Conservation (phyloP, 2,329 filamentous ascomycete species). For the Cytospora mali region DNA sequence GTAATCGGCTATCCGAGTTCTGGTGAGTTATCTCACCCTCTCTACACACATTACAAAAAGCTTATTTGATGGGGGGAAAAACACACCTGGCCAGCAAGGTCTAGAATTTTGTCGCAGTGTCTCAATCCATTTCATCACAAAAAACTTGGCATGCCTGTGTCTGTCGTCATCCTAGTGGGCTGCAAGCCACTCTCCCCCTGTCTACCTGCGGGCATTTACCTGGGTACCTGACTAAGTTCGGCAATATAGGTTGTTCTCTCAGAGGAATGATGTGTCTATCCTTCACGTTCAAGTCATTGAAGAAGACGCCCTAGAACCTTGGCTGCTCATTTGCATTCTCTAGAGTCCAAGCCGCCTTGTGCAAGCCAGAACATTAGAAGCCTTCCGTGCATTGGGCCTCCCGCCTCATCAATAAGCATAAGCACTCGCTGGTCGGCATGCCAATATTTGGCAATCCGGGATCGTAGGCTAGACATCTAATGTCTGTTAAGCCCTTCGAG, state of each 20-base stretch:
- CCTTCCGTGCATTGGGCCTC: not conserved
- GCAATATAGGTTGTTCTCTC: not conserved
- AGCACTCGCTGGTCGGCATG: not conserved
- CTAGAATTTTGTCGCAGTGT: not conserved
- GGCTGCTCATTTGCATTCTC: not conserved
- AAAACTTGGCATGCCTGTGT: not conserved
- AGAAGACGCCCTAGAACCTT: not conserved
- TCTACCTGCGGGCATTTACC: too few species aligned
- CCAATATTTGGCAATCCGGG: not conserved
- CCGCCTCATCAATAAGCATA: not conserved
- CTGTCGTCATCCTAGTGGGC: not conserved
- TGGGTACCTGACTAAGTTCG: too few species aligned
- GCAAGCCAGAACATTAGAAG: not conserved
- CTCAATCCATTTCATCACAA: not conserved
- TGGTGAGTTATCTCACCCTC: too few species aligned
- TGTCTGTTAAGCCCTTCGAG: not conserved
- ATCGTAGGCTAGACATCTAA: not conserved
- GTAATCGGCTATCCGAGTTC: too few species aligned
- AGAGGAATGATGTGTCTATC: not conserved
- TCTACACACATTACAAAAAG: too few species aligned
- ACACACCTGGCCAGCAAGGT: not conserved
- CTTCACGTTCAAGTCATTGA: not conserved
- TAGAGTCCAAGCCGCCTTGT: not conserved
- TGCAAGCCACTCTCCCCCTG: too few species aligned
- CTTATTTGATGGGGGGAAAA: not conserved